These are phyloP conservation scores for Claviceps monticola DNA, from an alignment of 2,329 filamentous ascomycete genomes.

Conservation along the genomic window DNA sequence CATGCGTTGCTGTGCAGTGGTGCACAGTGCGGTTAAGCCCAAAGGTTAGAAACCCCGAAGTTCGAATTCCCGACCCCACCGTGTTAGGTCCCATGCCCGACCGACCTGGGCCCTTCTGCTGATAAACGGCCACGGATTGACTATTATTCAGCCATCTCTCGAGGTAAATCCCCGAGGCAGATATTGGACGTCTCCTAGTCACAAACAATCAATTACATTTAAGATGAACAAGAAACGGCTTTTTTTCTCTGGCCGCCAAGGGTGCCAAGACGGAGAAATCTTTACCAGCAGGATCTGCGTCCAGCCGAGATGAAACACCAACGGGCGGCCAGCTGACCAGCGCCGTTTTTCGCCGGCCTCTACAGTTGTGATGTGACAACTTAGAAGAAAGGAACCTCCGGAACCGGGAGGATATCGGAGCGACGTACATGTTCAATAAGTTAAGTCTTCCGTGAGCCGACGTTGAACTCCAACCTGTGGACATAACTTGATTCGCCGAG, in stretches of 20 bases:
- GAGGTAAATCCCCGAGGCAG: neutral
- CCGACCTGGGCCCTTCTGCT: too few species aligned
- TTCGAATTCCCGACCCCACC: too few species aligned
- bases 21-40: too few species aligned
- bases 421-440: neutral
- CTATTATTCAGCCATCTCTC: neutral
- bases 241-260: neutral
- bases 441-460: too few species aligned
- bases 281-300: neutral
- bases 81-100: too few species aligned
- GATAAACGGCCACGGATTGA: too few species aligned
- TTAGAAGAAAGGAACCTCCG: neutral
- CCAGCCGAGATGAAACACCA: neutral
- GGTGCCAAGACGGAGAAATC: neutral
- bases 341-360: neutral
- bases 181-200: neutral
- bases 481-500: neutral
- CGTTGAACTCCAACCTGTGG: too few species aligned
- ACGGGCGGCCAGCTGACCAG: neutral
- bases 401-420: neutral
- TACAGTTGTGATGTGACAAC: neutral
- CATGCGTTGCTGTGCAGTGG: too few species aligned
- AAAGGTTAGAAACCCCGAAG: too few species aligned
- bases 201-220: neutral
- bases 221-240: neutral